These are phyloP conservation scores for Pseudozyma tsukubaensis DNA, from an alignment of 1,284 basidiomycete genomes.

Conservation along the genomic window DNA sequence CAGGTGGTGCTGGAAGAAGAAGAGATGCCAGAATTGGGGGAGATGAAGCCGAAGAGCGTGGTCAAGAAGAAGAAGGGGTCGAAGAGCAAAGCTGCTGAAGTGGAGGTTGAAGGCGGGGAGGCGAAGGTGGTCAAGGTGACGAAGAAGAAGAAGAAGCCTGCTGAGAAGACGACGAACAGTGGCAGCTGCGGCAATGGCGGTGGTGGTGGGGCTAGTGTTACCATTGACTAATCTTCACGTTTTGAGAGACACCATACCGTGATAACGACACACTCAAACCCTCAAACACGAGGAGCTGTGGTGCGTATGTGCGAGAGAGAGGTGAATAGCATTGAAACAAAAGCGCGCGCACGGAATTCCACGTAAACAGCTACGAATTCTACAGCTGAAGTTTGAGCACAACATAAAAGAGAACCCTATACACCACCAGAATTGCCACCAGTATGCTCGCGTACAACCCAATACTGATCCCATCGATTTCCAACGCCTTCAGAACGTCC, in stretches of 20 bases:
- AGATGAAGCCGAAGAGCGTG: slow-evolving; percentile 19
- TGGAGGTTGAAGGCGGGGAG: background rate
- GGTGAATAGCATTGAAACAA: no score
- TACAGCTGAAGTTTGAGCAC: slow-evolving; percentile 41
- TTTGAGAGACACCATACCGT: no score
- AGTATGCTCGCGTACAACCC: slow-evolving; percentile 65
- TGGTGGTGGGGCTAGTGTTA: background rate
- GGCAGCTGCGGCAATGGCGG: background rate
- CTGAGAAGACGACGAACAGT: background rate
- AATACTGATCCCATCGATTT: slow-evolving; percentile 48
- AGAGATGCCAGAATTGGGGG: slow-evolving; percentile 37
- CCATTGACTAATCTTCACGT: slow-evolving; percentile 11
- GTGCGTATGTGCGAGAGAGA: background rate
- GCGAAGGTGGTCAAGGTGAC: slow-evolving; percentile 29
- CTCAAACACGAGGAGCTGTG: background rate
- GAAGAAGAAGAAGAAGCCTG: slow-evolving; percentile 31
- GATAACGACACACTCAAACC: no score
- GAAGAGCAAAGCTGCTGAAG: background rate
- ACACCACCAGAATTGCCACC: slow-evolving; percentile 33
- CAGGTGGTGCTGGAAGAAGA: slow-evolving; percentile 44
- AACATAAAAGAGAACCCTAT: slow-evolving; percentile 65
- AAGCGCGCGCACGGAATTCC: no score
- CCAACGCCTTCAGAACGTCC: slow-evolving; percentile 50
- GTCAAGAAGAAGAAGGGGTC: background rate
- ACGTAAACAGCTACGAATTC: background rate